Conservation (phyloP, 2,329 filamentous ascomycete genomes). For the Calonectria pteridis region DNA sequence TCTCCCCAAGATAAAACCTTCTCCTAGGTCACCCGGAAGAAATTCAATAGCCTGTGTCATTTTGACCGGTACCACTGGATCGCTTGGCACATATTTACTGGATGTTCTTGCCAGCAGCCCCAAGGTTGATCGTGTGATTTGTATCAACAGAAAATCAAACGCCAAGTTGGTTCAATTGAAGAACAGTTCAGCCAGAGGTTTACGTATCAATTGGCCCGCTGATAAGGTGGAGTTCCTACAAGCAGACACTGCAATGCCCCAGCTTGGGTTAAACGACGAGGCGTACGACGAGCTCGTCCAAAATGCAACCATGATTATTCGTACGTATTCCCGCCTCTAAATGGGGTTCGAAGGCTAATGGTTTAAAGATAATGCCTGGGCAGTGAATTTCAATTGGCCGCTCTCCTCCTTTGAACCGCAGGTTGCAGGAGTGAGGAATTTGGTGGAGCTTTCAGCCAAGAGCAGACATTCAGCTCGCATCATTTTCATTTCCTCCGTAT, state of each 20-base stretch:
- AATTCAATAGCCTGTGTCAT: not conserved
- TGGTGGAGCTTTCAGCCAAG: conserved; percentile 21
- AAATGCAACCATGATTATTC: conserved; percentile 7
- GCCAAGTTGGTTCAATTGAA: not conserved
- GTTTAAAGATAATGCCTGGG: conserved; percentile 34
- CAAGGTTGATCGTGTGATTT: not conserved
- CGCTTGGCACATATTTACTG: not conserved
- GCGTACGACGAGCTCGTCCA: not conserved
- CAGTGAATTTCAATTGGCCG: conserved; percentile 36
- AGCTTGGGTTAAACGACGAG: not conserved
- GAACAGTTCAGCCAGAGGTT: not conserved
- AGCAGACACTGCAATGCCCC: not conserved
- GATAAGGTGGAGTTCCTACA: not conserved
- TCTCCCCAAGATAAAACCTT: not conserved
- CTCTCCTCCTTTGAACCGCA: conserved; percentile 34
- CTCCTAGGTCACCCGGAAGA: not conserved
- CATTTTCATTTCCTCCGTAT: not conserved
- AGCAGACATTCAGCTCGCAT: not conserved
- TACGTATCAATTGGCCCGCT: not conserved
- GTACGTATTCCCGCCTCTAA: not conserved
- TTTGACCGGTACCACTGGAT: not conserved
- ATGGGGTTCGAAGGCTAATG: not conserved
- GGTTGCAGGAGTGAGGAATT: conserved; percentile 24
- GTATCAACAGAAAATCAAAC: not conserved
- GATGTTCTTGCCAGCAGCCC: not conserved